Evolutionary conservation across 164 flowering plant species (phyloP).

Genomic region (Piper betle): DNA sequence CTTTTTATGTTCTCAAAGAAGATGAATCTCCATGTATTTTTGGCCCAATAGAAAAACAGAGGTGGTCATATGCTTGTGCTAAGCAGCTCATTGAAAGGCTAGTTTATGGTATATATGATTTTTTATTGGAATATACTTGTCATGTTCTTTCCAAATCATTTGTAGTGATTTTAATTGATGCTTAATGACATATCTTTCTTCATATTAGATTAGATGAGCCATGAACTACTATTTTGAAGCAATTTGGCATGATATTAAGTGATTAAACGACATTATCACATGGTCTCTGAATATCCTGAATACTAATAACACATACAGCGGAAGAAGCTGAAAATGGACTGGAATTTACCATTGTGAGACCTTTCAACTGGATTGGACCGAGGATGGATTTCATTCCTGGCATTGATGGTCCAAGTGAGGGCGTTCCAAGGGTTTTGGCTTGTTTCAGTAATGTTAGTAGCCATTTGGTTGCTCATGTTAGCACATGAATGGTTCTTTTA

Average conservation of each 20-base stretch:
- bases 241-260: too few relatives aligned
- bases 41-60: constrained; percentile 32
- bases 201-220: too few relatives aligned
- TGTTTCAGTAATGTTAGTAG: constrained; percentile 50
- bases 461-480: neutral
- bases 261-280: too few relatives aligned
- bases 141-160: neutral
- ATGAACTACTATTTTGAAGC: too few relatives aligned
- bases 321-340: constrained; percentile 55
- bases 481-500: neutral
- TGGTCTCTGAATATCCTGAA: neutral
- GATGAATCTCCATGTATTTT: neutral
- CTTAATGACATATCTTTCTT: too few relatives aligned
- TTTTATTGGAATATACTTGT: neutral
- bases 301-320: constrained; percentile 13
- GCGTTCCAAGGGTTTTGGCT: constrained; percentile 56
- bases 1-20: too few relatives aligned
- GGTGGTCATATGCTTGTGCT: constrained; percentile 50
- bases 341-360: constrained; percentile 51
- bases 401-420: constrained; percentile 56
- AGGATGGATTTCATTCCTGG: constrained; percentile 63
- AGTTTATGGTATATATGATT: constrained; percentile 16
- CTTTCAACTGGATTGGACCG: constrained; percentile 66
- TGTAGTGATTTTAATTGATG: neutral
- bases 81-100: constrained; percentile 40